Conservation (phyloP, 352 stramenopile genomes). For the Pythium pyrilobum region DNA sequence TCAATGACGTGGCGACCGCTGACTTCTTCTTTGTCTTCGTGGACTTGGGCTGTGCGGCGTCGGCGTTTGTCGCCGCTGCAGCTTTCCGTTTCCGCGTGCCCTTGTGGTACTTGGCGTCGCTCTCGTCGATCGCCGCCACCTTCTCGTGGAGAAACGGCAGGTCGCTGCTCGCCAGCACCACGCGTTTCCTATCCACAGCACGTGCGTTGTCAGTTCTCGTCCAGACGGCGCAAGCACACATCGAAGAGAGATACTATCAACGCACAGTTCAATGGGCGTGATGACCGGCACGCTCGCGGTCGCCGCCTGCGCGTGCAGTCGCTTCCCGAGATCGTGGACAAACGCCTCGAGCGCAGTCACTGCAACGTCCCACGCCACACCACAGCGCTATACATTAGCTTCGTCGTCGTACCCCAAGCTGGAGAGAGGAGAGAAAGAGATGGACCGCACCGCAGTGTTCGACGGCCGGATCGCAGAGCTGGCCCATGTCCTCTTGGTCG, state of each 20-base stretch:
- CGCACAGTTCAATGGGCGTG: conserved; percentile 62
- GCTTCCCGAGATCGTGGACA: conserved; percentile 44
- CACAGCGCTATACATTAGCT: neutral
- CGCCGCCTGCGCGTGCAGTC: conserved; percentile 30
- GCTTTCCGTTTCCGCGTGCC: conserved; percentile 18
- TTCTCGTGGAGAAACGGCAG: conserved; percentile 53
- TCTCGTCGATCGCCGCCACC: conserved; percentile 53
- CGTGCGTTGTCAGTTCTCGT: conserved; percentile 1
- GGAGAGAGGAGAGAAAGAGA: neutral
- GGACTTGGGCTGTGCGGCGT: neutral
- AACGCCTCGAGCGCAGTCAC: conserved; percentile 55
- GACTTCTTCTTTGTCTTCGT: neutral
- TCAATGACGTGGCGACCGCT: neutral
- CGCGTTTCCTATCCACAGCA: conserved; percentile 37
- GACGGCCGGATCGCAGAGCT: conserved; percentile 49
- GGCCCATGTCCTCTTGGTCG: conserved; percentile 67
- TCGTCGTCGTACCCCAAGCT: neutral
- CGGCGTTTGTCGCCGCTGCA: neutral
- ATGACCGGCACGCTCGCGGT: conserved; percentile 17
- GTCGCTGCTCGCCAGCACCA: conserved; percentile 33
- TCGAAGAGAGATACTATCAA: neutral
- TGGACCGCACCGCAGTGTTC: conserved; percentile 31
- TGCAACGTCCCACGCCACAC: conserved; percentile 13
- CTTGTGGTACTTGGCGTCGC: conserved; percentile 53
- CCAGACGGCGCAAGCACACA: no score